phyloP scores from a whole-genome alignment of 306 rosid genomes.

The Hylodesmum podocarpum region DNA sequence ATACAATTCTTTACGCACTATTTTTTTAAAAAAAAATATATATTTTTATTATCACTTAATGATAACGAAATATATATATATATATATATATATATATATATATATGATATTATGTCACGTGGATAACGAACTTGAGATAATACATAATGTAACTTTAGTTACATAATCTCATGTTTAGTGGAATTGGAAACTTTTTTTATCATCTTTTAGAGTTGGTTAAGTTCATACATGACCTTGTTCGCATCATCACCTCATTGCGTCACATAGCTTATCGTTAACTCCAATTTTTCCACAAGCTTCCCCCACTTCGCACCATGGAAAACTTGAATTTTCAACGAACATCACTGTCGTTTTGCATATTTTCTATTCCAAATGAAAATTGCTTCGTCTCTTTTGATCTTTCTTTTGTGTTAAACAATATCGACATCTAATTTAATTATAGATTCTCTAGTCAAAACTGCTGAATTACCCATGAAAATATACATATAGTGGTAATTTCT shows the following conservation, averaged over 20 bases:
- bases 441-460: not conserved
- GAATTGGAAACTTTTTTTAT: not conserved
- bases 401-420: not conserved
- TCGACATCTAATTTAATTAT: not conserved
- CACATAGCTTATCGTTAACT: not conserved
- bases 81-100: no score
- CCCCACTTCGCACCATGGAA: not conserved
- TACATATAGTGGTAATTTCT: no score
- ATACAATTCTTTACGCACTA: no score
- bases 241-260: not conserved
- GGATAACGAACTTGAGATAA: not conserved
- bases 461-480: not conserved
- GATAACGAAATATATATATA: no score
- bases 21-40: no score
- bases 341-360: not conserved
- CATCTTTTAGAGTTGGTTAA: not conserved
- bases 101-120: not conserved
- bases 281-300: slow-evolving; percentile 17
- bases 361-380: not conserved
- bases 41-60: no score
- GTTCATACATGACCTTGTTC: not conserved
- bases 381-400: not conserved
- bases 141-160: not conserved
- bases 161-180: not conserved
- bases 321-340: not conserved